Evolutionary conservation across 176 grass and related monocot genomes (phyloP), one percentile per base, ranked within the genome.

Genomic region (Paspalum vaginatum): DNA sequence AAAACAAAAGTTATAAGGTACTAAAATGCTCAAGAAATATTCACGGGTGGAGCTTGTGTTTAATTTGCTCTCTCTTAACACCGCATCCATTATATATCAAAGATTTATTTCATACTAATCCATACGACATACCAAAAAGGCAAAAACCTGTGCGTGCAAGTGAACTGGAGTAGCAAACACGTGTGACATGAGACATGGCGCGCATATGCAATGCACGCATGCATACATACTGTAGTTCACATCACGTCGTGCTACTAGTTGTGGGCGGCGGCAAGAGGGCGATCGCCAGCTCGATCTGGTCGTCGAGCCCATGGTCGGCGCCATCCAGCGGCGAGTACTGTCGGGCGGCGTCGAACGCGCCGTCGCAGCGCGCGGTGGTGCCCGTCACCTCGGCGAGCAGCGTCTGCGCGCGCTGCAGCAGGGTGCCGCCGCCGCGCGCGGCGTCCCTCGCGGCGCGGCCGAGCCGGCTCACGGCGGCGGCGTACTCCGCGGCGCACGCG

Each of bases 391-490:
- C 22, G 8, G 9, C 60, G 1, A 93, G 78, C 60, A 72, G 65
- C n/a, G 9, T 20, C 76, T 52, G 46, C 61, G 83, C 88, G 22
- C 24, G 20, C 5, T 4, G 15, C 61, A 84, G 47, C 7, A 47
- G 4, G 2, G 1, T 5, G 5, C 11, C 47, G 9, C 47, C 17
- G 47, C 26, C 24, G 2, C 22, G 1, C 0, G 40, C 4, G 13
- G 64, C 27, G 58, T 68, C 73, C 67, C 22, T 27, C 0, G 69
- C 47, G 15, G 81, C 86, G 16, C 48, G 21, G 8, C 73, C 44
- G 41, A 94, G 54, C 44, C 76, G 68, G 55, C 83, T 67, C 52
- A 74, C 64, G 77, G 79, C 42, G 37, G 59, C 64, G 14, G 49
- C 37, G 80, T 85, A 92, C 20, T 77, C 58, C 38, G 18, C 11